A percentile compares a stretch with the other conserved stretches of the same genome.
These are phyloP conservation scores for Penicillium bialowiezense DNA, from an alignment of 495 filamentous ascomycete genomes.

Conservation along the genomic window DNA sequence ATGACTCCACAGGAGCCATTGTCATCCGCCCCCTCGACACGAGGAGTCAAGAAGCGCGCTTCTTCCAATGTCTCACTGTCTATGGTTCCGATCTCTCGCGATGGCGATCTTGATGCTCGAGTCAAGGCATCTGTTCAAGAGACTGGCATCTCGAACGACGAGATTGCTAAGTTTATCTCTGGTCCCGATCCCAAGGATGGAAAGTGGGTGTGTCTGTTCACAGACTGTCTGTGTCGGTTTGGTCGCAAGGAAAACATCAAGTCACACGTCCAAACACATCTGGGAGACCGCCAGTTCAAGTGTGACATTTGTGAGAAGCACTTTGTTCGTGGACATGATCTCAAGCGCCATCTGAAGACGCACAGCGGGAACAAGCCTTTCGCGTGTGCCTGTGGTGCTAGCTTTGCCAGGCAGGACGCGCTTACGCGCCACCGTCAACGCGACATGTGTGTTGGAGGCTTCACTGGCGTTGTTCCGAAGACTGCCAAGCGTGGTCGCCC, in stretches of 20 bases:
- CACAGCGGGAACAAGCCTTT: slow-evolving; percentile 93
- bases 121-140: slow-evolving; percentile 54
- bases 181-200: slow-evolving; percentile 69
- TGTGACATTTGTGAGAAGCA: slow-evolving; percentile 88
- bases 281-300: slow-evolving; percentile 89
- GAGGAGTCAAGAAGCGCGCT: slow-evolving; percentile 6
- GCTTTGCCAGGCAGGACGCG: slow-evolving; percentile 91
- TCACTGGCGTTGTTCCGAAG: slow-evolving; percentile 76
- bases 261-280: slow-evolving; percentile 94
- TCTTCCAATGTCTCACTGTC: slow-evolving; percentile 25
- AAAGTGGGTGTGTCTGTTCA: slow-evolving; percentile 84
- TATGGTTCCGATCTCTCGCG: slow-evolving; percentile 35
- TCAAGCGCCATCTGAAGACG: slow-evolving; percentile 95
- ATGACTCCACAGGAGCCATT: slow-evolving; percentile 30
- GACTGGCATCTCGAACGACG: slow-evolving; percentile 82
- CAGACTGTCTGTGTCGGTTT: slow-evolving; percentile 79
- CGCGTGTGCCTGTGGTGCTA: slow-evolving; percentile 83
- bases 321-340: slow-evolving; percentile 94
- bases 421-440: slow-evolving; percentile 90
- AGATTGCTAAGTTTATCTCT: slow-evolving; percentile 80
- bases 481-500: slow-evolving; percentile 62
- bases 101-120: slow-evolving; percentile 45
- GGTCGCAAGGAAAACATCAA: slow-evolving; percentile 96
- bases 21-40: slow-evolving; percentile 22
- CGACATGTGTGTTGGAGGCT: slow-evolving; percentile 90